phyloP scores from a whole-genome alignment of 495 filamentous ascomycete genomes.

The Podospora pseudopauciseta region DNA sequence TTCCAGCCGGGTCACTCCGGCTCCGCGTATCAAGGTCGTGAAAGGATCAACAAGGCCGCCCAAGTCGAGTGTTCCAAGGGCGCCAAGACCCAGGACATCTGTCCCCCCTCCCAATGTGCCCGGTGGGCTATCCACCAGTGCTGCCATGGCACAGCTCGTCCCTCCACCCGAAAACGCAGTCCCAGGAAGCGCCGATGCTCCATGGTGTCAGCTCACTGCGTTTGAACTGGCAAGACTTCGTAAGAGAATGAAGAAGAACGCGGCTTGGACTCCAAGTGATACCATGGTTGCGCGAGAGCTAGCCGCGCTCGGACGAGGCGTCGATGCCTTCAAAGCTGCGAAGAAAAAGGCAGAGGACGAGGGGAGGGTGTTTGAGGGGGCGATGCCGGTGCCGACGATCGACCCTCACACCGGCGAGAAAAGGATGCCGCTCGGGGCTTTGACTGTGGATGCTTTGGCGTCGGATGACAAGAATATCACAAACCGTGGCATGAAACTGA shows the following conservation, averaged over 20 bases:
- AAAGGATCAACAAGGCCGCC: conserved; percentile 29
- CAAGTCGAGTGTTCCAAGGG: conserved; percentile 34
- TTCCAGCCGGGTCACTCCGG: conserved; percentile 32
- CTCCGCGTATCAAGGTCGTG: conserved; percentile 43
- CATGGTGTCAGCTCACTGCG: conserved; percentile 85
- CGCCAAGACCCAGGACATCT: conserved; percentile 35
- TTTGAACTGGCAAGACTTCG: conserved; percentile 88
- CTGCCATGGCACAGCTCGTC: conserved; percentile 68
- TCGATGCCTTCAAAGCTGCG: conserved; percentile 66
- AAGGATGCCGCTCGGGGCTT: conserved; percentile 47
- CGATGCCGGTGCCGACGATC: conserved; percentile 42
- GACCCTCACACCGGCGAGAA: conserved; percentile 46
- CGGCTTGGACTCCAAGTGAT: conserved; percentile 88
- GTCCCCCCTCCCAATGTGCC: conserved; percentile 54
- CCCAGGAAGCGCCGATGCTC: conserved; percentile 70
- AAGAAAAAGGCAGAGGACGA: conserved; percentile 64
- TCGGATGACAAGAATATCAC: conserved; percentile 58
- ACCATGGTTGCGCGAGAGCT: conserved; percentile 95
- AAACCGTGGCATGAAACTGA: conserved; percentile 87
- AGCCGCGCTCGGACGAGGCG: conserved; percentile 68
- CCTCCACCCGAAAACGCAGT: conserved; percentile 75
- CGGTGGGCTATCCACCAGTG: conserved; percentile 70
- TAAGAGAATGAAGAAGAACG: conserved; percentile 99
- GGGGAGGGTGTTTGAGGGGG: conserved; percentile 58
- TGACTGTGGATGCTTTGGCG: conserved; percentile 47